Base-by-base conservation (phyloP, 2,329 filamentous ascomycete genomes). In the Cercospora canescens region DNA sequence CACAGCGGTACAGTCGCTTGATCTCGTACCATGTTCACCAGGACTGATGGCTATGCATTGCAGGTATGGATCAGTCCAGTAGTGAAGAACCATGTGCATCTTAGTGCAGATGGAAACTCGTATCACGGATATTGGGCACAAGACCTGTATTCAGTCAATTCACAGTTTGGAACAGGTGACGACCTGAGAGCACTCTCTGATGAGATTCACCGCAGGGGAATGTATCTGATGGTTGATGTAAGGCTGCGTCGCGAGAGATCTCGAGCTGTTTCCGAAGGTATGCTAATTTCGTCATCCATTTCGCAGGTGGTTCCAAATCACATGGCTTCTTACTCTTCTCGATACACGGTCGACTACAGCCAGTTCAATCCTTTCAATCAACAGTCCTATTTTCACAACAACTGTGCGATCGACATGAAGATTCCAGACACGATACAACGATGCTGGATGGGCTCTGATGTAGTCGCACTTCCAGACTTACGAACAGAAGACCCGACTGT, bases 401-500 rank as follows among this genome's bases (percentile, higher is more conserved):
- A 81, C 16, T 91, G 89, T 75, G 72, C 71, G 1, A 81, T 86
- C 60, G 76, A 90, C 75, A 89, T 88, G 78, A 74, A 77, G 56
- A 77, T 88, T 73, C 64, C 72, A 34, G 72, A 69, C 21, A 73
- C 71, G 9, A 71, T 78, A 28, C 70, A 75, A 50, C 50, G 72
- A 41, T 89, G 87, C 79, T 86, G 84, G 84, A 34, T 83, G 6
- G 83, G 83, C n/a, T 81, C 83, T 64, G 79, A 80, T 37, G 82
- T 79, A 6, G 82, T 86, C 14, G 80, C 82, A 0, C 82, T 91
- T 0, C 87, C 88, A 0, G 88, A 91, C 68, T 73, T 91, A 12
- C 79, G 86, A 59, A 90, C 88, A 0, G 81, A 84, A 41, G 78
- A 81, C 30, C 56, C 77, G 0, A 75, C 74, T 1, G 84, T 90